Evolutionary conservation across 495 filamentous ascomycete species (phyloP).

Genomic region (Stereocaulon alpinum): DNA sequence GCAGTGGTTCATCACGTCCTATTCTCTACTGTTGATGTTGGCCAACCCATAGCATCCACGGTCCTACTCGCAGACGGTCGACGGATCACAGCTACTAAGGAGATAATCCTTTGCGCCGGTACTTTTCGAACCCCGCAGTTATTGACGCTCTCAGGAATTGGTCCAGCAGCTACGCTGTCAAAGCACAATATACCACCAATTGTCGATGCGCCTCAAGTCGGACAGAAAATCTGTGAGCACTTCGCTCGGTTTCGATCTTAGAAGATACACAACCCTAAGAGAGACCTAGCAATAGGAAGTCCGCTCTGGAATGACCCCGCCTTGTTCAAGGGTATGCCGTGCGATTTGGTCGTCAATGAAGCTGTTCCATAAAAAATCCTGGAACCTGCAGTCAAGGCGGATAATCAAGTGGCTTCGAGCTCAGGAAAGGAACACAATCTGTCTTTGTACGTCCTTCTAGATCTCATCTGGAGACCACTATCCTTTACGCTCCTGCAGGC

Average conservation of each 20-base stretch:
- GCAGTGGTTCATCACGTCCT: conserved; percentile 1
- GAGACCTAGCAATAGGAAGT: conserved; percentile 27
- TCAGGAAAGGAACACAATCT: conserved; percentile 5
- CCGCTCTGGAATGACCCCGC: conserved; percentile 25
- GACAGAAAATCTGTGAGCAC: conserved; percentile 32
- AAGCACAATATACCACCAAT: conserved; percentile 22
- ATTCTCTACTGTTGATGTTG: conserved; percentile 1
- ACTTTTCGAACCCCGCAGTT: conserved; percentile 39
- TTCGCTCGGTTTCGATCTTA: conserved; percentile 26
- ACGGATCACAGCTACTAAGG: conserved; percentile 27
- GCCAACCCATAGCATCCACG: conserved; percentile 20
- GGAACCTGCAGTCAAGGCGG: conserved; percentile 26
- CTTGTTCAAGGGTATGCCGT: conserved; percentile 26
- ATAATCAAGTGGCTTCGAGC: conserved; percentile 16
- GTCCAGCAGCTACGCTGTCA: conserved; percentile 23
- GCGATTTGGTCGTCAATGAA: conserved; percentile 22
- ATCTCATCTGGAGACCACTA: conserved; percentile 20
- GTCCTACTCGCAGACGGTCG: conserved; percentile 25
- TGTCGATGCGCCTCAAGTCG: conserved; percentile 27
- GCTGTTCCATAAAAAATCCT: conserved; percentile 18
- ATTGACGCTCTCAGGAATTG: conserved; percentile 40
- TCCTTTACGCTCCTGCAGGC: conserved; percentile 25
- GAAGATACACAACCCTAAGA: conserved; percentile 31
- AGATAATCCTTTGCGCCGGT: conserved; percentile 38
- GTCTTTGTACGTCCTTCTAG: conserved; percentile 12